These are phyloP conservation scores for Globisporangium heterothallicum DNA, from an alignment of 352 stramenopile species.

Conservation along the genomic window DNA sequence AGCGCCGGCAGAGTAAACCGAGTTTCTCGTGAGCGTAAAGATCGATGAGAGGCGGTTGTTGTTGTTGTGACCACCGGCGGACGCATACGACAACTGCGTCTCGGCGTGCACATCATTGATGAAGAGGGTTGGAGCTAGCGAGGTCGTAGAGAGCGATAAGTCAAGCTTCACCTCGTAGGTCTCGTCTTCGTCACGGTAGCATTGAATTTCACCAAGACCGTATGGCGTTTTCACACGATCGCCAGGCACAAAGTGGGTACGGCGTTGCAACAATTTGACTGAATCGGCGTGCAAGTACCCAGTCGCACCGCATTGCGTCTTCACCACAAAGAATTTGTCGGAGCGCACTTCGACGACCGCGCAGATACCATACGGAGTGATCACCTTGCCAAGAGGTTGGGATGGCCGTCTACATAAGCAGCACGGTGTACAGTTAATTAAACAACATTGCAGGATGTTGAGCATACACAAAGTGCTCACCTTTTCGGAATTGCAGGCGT, in stretches of 20 bases:
- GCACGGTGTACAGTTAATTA: slow-evolving; percentile 6
- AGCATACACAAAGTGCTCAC: slow-evolving; percentile 15
- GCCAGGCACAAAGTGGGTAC: slow-evolving; percentile 42
- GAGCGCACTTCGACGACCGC: slow-evolving; percentile 39
- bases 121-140: slow-evolving; percentile 33
- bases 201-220: slow-evolving; percentile 35
- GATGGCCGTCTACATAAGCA: slow-evolving; percentile 4
- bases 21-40: slow-evolving; percentile 65
- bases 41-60: slow-evolving; percentile 67
- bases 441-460: not conserved
- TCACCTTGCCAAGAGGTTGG: slow-evolving; percentile 24
- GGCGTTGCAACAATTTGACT: slow-evolving; percentile 40
- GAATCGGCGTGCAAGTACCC: slow-evolving; percentile 47
- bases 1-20: slow-evolving; percentile 57
- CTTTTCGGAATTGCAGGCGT: slow-evolving; percentile 23
- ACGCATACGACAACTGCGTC: slow-evolving; percentile 29
- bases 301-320: slow-evolving; percentile 37
- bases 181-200: slow-evolving; percentile 52
- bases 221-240: slow-evolving; percentile 54
- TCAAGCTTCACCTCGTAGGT: slow-evolving; percentile 55
- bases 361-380: slow-evolving; percentile 49
- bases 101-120: slow-evolving; percentile 42
- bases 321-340: slow-evolving; percentile 55
- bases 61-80: slow-evolving; percentile 10
- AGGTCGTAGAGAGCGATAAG: slow-evolving; percentile 12